Evolutionary conservation across 371 early-diverging fungal species (phyloP).

Genomic region (Syncephalastrum racemosum): DNA sequence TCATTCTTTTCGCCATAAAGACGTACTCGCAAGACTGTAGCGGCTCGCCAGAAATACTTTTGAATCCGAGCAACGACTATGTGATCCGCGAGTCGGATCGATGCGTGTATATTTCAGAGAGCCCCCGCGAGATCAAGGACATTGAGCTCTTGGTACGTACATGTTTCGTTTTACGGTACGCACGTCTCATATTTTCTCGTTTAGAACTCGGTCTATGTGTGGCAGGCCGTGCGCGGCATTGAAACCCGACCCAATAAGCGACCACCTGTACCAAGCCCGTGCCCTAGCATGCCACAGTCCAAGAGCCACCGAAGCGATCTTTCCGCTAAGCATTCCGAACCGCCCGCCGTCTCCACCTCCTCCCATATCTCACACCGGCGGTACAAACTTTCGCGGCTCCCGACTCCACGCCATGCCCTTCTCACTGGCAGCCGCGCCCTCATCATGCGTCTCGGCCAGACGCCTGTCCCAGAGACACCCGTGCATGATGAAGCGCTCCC

Average conservation of each 20-base stretch:
- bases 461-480: conserved; percentile 12
- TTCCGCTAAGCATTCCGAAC: background rate
- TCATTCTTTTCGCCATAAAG: conserved; percentile 66
- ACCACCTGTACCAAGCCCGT: background rate
- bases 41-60: conserved; percentile 46
- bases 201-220: conserved; percentile 17
- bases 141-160: conserved; percentile 39
- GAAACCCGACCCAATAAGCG: conserved; percentile 3
- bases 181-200: background rate
- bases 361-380: conserved; percentile 2
- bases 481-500: background rate
- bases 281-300: background rate
- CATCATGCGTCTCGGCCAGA: conserved; percentile 30
- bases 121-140: conserved; percentile 51
- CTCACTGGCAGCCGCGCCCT: conserved; percentile 32
- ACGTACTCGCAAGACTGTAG: conserved; percentile 17
- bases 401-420: conserved; percentile 26
- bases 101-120: conserved; percentile 66
- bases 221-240: conserved; percentile 19
- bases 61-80: conserved; percentile 72
- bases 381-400: conserved; percentile 18
- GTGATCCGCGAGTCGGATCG: conserved; percentile 52
- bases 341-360: background rate
- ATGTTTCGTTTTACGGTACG: background rate
- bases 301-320: background rate